Evolutionary conservation across 768 basidiomycete species (phyloP), one percentile per base, ranked within the genome.

Genomic region (Lyophyllum atratum): DNA sequence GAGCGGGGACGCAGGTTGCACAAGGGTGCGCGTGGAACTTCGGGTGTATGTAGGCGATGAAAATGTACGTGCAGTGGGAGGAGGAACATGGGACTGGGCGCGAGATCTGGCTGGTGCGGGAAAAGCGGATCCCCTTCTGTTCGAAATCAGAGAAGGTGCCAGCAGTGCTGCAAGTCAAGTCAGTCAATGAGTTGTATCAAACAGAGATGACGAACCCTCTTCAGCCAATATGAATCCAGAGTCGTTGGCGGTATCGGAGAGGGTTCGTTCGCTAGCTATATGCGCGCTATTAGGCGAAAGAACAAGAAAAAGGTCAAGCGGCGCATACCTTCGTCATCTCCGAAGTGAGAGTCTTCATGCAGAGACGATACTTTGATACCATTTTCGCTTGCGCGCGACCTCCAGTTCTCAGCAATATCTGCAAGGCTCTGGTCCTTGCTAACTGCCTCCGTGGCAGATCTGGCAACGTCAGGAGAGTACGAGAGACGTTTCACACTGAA

Each of bases 331-430:
- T 81, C 79, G 51, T 81, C 80, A 50, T 80, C 75, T 31, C 68
- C 70, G 61, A 71, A 75, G 46, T 72, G 68, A n/a, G 74, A 69
- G 37, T 84, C 82, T 59, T 87, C 87, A 58, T 69, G 71, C 10
- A 77, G 71, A 37, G 76, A 71, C 25, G 82, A 75, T 50, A 89
- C 85, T 68, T 81, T 86, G 57, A 90, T 89, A 42, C 87, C 87
- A 59, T 89, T 85, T 62, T 88, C 85, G 56, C 76, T 84, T 49
- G 88, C 86, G 49, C 88, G 77, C 28, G 81, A 85, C 54, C 89
- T 80, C 90, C 90, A 92, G 67, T 83, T 89, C 31, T 81, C 79
- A 4, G 86, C 81, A 37, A 85, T 80, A 67, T 87, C 84, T 15
- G 84, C 82, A 22, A 85, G 74, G 64, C 78, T 80, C 61, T 78